phyloP scores from a whole-genome alignment of 305 asterid species.

The Fraxinus greggii region DNA sequence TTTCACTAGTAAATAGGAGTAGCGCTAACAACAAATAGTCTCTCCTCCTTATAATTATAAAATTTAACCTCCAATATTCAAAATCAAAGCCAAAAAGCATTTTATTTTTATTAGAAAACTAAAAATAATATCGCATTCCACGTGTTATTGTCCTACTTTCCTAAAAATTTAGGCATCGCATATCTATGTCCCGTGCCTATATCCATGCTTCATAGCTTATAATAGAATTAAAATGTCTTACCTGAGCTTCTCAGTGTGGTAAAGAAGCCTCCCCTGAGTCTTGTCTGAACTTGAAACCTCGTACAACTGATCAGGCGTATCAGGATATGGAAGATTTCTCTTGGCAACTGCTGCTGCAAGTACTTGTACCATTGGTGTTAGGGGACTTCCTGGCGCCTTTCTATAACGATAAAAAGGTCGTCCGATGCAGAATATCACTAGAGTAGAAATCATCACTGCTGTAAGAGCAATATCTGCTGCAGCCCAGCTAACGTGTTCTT shows the following conservation, averaged over 20 bases:
- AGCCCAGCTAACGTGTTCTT: constrained; percentile 73
- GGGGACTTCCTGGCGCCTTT: constrained; percentile 27
- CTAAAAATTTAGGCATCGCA: background rate
- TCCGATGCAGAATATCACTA: constrained; percentile 45
- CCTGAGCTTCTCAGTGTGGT: constrained; percentile 25
- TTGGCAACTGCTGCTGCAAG: constrained; percentile 30
- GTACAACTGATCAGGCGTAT: constrained; percentile 17
- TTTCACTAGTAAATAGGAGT: background rate
- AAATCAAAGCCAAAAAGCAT: background rate
- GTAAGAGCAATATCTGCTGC: constrained; percentile 65
- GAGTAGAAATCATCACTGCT: constrained; percentile 43
- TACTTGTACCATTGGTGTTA: constrained; percentile 27
- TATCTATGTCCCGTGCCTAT: background rate
- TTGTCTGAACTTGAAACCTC: constrained; percentile 23
- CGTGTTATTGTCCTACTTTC: background rate
- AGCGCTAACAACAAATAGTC: background rate
- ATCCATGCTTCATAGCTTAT: too few species aligned
- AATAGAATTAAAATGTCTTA: background rate
- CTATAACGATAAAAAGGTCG: constrained; percentile 24
- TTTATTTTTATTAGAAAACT: too few species aligned
- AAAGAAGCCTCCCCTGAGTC: constrained; percentile 21
- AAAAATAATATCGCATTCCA: background rate
- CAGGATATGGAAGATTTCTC: constrained; percentile 28
- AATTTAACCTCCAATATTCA: background rate
- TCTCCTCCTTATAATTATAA: background rate